Conservation (phyloP, 2,329 filamentous ascomycete genomes). For the Emydomyces testavorans region DNA sequence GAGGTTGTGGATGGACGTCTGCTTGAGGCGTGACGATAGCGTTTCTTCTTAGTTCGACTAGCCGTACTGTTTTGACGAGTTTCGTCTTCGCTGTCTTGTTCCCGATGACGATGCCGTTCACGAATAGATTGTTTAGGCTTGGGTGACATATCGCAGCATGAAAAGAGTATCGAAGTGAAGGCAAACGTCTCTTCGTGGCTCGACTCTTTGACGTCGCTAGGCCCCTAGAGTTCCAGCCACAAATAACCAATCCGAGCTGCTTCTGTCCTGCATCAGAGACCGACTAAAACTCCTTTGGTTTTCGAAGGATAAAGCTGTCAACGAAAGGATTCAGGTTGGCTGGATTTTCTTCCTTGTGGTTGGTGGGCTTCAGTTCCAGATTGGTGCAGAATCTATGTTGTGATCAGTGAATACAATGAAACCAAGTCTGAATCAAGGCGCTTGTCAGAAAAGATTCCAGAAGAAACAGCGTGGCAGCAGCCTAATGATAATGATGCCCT, state of each 20-base stretch:
- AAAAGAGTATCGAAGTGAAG: constrained; percentile 1
- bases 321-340: not conserved
- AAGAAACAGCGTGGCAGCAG: constrained; percentile 3
- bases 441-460: constrained; percentile 4
- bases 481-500: not conserved
- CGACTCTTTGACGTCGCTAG: constrained; percentile 8
- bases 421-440: not conserved
- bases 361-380: too few relatives aligned
- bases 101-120: constrained; percentile 23
- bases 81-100: constrained; percentile 20
- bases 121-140: constrained; percentile 29
- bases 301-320: not conserved
- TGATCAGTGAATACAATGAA: constrained; percentile 1
- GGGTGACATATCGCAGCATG: constrained; percentile 24
- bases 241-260: constrained; percentile 9
- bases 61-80: constrained; percentile 8
- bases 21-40: constrained; percentile 22
- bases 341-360: not conserved
- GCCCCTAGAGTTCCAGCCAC: constrained; percentile 7
- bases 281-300: not conserved
- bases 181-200: constrained; percentile 24
- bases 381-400: not conserved
- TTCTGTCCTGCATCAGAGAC: constrained; percentile 13
- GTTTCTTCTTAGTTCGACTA: constrained; percentile 11
- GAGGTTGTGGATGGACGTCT: constrained; percentile 10